Conservation (phyloP, 1,139 yeast genomes). For the Pichia sp. region DNA sequence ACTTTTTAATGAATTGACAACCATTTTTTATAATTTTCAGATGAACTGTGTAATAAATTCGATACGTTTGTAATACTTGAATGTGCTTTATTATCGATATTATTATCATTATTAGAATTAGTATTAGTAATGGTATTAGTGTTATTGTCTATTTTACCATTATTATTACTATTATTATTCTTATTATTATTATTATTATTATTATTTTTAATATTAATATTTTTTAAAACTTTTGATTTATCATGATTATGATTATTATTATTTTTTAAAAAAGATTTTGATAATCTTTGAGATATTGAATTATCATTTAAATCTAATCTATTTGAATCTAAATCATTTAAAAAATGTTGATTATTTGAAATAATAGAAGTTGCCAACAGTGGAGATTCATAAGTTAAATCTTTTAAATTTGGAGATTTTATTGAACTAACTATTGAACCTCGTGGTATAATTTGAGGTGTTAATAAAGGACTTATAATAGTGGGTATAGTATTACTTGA, state of each 20-base stretch:
- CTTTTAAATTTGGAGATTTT: slow-evolving; percentile 23
- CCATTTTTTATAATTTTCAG: slow-evolving; percentile 30
- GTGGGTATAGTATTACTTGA: slow-evolving; percentile 13
- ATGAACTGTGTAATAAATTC: slow-evolving; percentile 26
- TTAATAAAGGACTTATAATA: slow-evolving; percentile 26
- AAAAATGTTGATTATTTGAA: slow-evolving; percentile 3
- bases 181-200: background rate
- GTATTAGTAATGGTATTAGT: background rate
- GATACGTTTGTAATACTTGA: slow-evolving; percentile 22
- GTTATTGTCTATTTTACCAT: background rate
- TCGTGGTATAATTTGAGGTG: slow-evolving; percentile 23
- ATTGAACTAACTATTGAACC: slow-evolving; percentile 13
- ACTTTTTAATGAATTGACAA: slow-evolving; percentile 24
- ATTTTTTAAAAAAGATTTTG: slow-evolving; percentile 1
- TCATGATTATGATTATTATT: background rate
- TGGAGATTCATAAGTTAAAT: slow-evolving; percentile 29
- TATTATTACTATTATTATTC: background rate
- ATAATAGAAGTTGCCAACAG: slow-evolving; percentile 18
- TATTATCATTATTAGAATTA: background rate
- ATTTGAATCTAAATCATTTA: slow-evolving; percentile 27
- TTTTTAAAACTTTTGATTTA: background rate
- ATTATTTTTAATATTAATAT: background rate
- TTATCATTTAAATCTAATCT: slow-evolving; percentile 23
- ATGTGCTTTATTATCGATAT: background rate
- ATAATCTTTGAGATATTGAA: slow-evolving; percentile 8